phyloP scores from a whole-genome alignment of 2,329 filamentous ascomycete species.

The Fusarium citri region DNA sequence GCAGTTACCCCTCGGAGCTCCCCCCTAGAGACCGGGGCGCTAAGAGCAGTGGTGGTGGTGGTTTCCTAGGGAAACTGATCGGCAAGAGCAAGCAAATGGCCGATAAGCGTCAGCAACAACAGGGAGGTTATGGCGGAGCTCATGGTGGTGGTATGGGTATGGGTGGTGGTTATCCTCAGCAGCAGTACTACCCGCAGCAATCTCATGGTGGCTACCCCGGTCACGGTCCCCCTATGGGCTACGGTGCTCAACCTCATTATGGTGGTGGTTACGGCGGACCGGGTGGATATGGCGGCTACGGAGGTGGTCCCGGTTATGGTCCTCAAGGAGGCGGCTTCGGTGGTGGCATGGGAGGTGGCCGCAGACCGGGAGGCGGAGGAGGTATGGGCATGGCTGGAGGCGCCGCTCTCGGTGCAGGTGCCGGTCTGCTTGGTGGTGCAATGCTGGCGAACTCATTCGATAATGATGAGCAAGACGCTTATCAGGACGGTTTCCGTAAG shows the following conservation, averaged over 20 bases:
- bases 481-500: slow-evolving; percentile 58
- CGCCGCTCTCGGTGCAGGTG: slow-evolving; percentile 81
- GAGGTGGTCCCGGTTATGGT: slow-evolving; percentile 47
- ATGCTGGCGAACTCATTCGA: slow-evolving; percentile 76
- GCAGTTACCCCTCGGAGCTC: slow-evolving; percentile 54
- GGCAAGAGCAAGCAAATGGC: slow-evolving; percentile 58
- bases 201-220: slow-evolving; percentile 40
- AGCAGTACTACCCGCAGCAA: slow-evolving; percentile 44
- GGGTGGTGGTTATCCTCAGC: slow-evolving; percentile 48
- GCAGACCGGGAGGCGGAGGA: slow-evolving; percentile 56
- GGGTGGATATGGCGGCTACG: slow-evolving; percentile 44
- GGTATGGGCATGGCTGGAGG: slow-evolving; percentile 77
- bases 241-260: slow-evolving; percentile 44
- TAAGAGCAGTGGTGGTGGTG: slow-evolving; percentile 54
- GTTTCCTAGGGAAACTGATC: slow-evolving; percentile 65
- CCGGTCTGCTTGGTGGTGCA: slow-evolving; percentile 82
- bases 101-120: slow-evolving; percentile 44
- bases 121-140: slow-evolving; percentile 32
- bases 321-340: slow-evolving; percentile 48
- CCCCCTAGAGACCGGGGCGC: slow-evolving; percentile 56
- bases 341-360: slow-evolving; percentile 37
- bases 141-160: slow-evolving; percentile 22
- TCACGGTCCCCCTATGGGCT: slow-evolving; percentile 45
- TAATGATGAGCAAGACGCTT: slow-evolving; percentile 71
- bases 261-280: slow-evolving; percentile 36